phyloP scores from a whole-genome alignment of 257 asterid species.

The Solanum bukasovii region DNA sequence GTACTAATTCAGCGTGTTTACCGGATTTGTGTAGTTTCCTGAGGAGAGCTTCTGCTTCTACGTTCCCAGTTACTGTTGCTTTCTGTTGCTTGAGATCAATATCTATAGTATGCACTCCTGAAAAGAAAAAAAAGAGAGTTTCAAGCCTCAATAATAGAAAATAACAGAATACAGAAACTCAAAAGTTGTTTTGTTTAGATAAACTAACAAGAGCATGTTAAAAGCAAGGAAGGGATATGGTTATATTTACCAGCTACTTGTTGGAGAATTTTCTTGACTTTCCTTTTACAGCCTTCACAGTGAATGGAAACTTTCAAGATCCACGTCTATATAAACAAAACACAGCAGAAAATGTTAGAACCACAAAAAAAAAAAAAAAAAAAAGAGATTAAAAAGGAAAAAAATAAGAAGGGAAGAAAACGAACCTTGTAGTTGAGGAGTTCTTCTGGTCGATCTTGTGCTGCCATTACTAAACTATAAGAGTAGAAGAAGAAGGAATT shows the following conservation, averaged over 20 bases:
- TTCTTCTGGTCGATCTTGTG: slow-evolving; percentile 13
- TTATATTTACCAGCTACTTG: slow-evolving; percentile 27
- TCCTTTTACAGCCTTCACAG: slow-evolving; percentile 66
- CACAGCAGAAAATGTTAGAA: neutral
- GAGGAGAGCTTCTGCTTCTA: slow-evolving; percentile 25
- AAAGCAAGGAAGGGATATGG: neutral
- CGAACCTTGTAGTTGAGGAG: slow-evolving; percentile 32
- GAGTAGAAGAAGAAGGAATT: neutral
- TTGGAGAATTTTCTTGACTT: slow-evolving; percentile 47
- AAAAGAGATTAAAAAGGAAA: neutral
- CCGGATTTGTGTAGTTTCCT: slow-evolving; percentile 40
- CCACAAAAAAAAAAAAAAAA: neutral
- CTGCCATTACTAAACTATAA: slow-evolving; percentile 27
- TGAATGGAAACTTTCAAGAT: slow-evolving; percentile 60
- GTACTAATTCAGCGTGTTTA: slow-evolving; percentile 54
- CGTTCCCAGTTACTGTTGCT: slow-evolving; percentile 46
- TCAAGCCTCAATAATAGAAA: neutral
- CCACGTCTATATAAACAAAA: slow-evolving; percentile 26
- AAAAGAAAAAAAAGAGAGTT: neutral
- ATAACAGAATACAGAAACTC: neutral
- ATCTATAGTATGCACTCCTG: slow-evolving; percentile 47
- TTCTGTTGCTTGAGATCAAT: slow-evolving; percentile 56
- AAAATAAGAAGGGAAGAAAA: neutral
- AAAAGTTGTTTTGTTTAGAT: no score
- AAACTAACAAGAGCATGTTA: neutral